Conservation (phyloP, 495 filamentous ascomycete genomes). For the Apiosordaria backusii region DNA sequence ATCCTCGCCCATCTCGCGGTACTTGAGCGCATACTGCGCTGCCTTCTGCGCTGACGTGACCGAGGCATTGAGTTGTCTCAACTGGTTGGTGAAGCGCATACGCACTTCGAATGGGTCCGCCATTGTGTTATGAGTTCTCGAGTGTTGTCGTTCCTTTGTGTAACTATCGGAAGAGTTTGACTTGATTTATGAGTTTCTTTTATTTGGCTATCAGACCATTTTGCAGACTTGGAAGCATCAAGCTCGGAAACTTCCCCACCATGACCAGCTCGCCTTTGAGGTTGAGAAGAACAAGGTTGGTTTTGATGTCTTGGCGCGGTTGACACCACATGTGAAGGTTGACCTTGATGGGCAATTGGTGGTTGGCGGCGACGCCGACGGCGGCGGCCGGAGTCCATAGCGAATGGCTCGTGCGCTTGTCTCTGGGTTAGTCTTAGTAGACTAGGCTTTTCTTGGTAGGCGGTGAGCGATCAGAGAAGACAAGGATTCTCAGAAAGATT, state of each 20-base stretch:
- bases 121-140: constrained; percentile 59
- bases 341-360: not conserved
- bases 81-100: constrained; percentile 87
- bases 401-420: not conserved
- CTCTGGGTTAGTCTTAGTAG: not conserved
- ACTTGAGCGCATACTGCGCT: constrained; percentile 89
- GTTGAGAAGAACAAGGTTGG: too few species aligned
- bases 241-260: not conserved
- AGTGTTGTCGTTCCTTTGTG: too few species aligned
- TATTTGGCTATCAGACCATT: not conserved
- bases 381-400: not conserved
- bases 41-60: constrained; percentile 86
- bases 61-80: constrained; percentile 85
- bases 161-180: not conserved
- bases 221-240: not conserved
- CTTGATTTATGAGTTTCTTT: not conserved
- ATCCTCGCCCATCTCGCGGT: constrained; percentile 91
- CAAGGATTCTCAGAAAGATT: too few species aligned
- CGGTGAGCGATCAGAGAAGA: constrained; percentile 13
- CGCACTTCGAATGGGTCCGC: constrained; percentile 97
- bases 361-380: not conserved
- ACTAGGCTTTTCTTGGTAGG: not conserved
- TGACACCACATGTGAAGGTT: not conserved
- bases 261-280: not conserved
- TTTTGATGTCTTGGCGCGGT: not conserved